Evolutionary conservation across 805 yeast species (phyloP).

Genomic region (Hanseniaspora meyeri): DNA sequence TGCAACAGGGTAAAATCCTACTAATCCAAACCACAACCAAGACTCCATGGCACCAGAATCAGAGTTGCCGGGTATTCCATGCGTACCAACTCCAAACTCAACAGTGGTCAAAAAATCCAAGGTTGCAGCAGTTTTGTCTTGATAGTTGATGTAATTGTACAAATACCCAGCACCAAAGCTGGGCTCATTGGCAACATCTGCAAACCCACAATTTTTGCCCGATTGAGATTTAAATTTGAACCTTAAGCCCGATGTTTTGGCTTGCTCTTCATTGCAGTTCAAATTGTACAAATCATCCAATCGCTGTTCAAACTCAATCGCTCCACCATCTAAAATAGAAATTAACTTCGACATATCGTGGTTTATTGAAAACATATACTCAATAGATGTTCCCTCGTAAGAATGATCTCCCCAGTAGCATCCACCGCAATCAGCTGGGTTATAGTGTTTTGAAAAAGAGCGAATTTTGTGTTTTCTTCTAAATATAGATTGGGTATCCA

Average conservation of each 20-base stretch:
- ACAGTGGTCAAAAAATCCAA: constrained; percentile 24
- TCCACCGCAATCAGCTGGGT: constrained; percentile 27
- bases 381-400: constrained; percentile 28
- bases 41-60: constrained; percentile 33
- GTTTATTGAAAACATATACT: constrained; percentile 30
- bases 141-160: constrained; percentile 26
- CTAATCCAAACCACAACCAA: constrained; percentile 28
- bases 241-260: background rate
- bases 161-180: constrained; percentile 29
- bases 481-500: background rate
- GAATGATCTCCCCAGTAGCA: constrained; percentile 30
- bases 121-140: constrained; percentile 25
- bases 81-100: constrained; percentile 22
- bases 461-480: constrained; percentile 18
- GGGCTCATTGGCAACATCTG: constrained; percentile 31
- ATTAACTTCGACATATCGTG: constrained; percentile 26
- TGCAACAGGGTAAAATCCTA: constrained; percentile 30
- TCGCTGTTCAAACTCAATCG: constrained; percentile 22
- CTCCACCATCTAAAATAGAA: constrained; percentile 21
- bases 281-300: constrained; percentile 30
- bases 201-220: constrained; percentile 17
- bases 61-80: constrained; percentile 30
- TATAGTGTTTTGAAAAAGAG: constrained; percentile 23
- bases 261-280: constrained; percentile 18
- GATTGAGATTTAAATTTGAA: background rate